phyloP scores from a whole-genome alignment of 805 yeast genomes.

The Yamadazyma ubonensis region DNA sequence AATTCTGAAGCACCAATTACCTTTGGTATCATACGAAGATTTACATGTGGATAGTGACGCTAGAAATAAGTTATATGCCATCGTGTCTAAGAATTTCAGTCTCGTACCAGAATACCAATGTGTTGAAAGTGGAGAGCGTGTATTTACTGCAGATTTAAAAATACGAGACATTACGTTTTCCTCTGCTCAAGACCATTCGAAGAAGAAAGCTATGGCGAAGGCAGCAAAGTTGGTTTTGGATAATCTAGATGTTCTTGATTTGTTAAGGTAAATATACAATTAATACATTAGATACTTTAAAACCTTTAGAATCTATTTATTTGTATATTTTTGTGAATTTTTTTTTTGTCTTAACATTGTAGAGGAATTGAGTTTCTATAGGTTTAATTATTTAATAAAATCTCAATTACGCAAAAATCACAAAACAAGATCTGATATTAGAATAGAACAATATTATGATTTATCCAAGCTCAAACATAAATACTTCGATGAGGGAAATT shows the following conservation, averaged over 20 bases:
- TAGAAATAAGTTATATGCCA: conserved; percentile 40
- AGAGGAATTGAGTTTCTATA: too few relatives aligned
- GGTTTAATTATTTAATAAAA: too few relatives aligned
- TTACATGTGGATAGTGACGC: conserved; percentile 32
- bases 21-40: conserved; percentile 23
- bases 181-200: conserved; percentile 32
- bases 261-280: conserved; percentile 1
- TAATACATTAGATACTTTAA: too few relatives aligned
- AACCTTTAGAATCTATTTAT: too few relatives aligned
- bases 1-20: conserved; percentile 20
- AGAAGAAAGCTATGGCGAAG: conserved; percentile 40
- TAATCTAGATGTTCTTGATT: conserved; percentile 7
- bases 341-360: too few relatives aligned
- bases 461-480: too few relatives aligned
- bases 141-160: conserved; percentile 28
- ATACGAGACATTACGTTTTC: conserved; percentile 31
- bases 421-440: too few relatives aligned
- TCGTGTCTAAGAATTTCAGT: conserved; percentile 34
- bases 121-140: conserved; percentile 22
- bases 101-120: conserved; percentile 34
- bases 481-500: too few relatives aligned
- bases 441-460: too few relatives aligned
- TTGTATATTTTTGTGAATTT: too few relatives aligned
- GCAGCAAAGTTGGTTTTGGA: conserved; percentile 40
- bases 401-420: too few relatives aligned